Base-by-base conservation (phyloP, 169 alveolate genomes). In the Pseudocohnilembus persalinus region DNA sequence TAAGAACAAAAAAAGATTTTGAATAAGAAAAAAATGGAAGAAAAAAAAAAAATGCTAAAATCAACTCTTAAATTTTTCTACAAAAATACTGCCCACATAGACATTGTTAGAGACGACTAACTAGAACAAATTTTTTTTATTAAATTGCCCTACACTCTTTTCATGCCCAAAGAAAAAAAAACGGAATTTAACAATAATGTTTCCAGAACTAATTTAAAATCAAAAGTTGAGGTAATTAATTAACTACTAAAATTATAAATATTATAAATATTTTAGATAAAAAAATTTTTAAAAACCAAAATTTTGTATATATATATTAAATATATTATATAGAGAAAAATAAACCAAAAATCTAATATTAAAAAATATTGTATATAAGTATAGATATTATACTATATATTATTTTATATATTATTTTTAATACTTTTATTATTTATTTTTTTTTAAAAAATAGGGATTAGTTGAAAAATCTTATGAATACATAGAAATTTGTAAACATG, bases 81-180 rank as follows among this genome's bases (percentile, higher is more conserved):
- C 64, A 74, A 86, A 81, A 80, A 86, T 65, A 74, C 83, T 33
- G 90, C 87, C 0, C 83, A 68, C 0, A 86, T 86, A 1, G 90
- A 86, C 64, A 83, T 86, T 28, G 65, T 86, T 73, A 79, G 90
- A 80, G 81, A 74, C 29, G 74, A 82, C 33, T 68, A 80, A 65
- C 32, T 86, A 33, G 90, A 86, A 65, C 64, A 49, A 1, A 81
- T 86, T 28, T 86, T 80, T 81, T 86, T 80, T 34, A 73, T 78
- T 0, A 65, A 79, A n/a, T 77, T 86, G 0, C 90, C 90, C 27
- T 80, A 35, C 28, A 31, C 80, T 28, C 25, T 73, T 29, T 79
- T 76, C 33, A 29, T 86, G 29, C 90, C 90, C 28, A 80, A 86
- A 86, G 90, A 86, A 74, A 75, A 79, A 32, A 86, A 86, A 34